Percentiles rank a stretch among this genome's conserved stretches.
These are phyloP conservation scores for Edaphochlamys debaryana DNA, from an alignment of 139 green algal species.

Conservation along the genomic window DNA sequence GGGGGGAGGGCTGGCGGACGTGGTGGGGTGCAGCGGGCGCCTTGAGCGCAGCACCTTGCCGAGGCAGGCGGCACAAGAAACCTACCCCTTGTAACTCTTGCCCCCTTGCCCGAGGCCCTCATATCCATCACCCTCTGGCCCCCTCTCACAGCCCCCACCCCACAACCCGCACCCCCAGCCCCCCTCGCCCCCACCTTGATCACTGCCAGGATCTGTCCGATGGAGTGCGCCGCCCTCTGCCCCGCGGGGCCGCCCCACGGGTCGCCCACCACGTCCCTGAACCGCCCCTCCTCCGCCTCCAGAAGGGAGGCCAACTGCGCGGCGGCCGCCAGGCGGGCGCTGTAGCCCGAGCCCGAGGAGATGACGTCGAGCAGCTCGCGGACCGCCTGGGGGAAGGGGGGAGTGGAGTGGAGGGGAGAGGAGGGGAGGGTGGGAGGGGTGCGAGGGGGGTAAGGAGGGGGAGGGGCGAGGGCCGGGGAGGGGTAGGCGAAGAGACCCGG, in stretches of 20 bases:
- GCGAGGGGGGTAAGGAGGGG: not conserved
- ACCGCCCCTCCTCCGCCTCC: constrained; percentile 52
- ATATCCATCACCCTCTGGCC: no score
- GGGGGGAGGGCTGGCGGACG: no score
- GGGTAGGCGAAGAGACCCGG: no score
- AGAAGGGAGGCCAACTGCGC: constrained; percentile 44
- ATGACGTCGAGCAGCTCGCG: constrained; percentile 33
- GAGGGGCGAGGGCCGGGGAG: not conserved
- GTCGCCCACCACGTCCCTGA: constrained; percentile 54
- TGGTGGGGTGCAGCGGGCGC: no score
- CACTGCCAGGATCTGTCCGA: constrained; percentile 7
- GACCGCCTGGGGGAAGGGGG: not conserved
- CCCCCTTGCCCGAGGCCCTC: no score
- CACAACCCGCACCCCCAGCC: no score
- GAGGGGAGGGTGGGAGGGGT: not conserved
- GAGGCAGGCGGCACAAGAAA: no score
- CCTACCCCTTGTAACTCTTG: no score
- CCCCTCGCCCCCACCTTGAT: no score
- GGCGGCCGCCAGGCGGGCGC: constrained; percentile 36
- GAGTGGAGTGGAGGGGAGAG: not conserved
- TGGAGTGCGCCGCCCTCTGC: constrained; percentile 16
- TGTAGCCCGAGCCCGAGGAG: not conserved
- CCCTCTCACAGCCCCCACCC: no score
- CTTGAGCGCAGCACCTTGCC: no score
- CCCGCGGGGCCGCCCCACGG: constrained; percentile 18